phyloP scores from a whole-genome alignment of 2,329 filamentous ascomycete genomes.

The Neofusicoccum sp. region DNA sequence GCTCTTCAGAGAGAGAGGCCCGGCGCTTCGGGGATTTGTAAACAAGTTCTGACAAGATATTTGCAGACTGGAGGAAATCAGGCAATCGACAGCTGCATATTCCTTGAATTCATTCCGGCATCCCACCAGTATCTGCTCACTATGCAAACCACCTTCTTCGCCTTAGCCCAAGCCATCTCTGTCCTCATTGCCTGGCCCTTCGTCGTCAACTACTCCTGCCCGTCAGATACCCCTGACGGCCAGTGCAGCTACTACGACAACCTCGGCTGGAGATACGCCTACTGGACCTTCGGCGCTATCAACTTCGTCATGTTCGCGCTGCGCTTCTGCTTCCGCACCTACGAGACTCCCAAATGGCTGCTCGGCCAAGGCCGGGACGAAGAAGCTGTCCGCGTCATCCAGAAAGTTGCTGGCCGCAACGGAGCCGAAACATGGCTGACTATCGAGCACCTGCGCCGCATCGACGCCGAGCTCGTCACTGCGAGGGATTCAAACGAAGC shows the following conservation, averaged over 20 bases:
- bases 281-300: conserved; percentile 41
- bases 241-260: conserved; percentile 27
- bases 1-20: no score
- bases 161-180: background rate
- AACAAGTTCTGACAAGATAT: background rate
- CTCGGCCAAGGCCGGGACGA: conserved; percentile 53
- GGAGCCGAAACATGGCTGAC: conserved; percentile 34
- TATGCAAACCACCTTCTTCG: background rate
- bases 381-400: conserved; percentile 48
- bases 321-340: conserved; percentile 54
- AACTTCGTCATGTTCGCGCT: conserved; percentile 49
- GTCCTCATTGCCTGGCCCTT: background rate
- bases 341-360: conserved; percentile 61
- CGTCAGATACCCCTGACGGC: conserved; percentile 14
- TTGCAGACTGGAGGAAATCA: background rate
- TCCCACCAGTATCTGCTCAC: conserved; percentile 3
- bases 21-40: no score
- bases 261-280: conserved; percentile 46
- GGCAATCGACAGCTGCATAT: background rate
- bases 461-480: conserved; percentile 31
- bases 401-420: conserved; percentile 45
- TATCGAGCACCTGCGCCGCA: conserved; percentile 34
- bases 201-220: conserved; percentile 13
- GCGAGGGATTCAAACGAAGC: background rate
- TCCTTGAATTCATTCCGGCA: background rate